Evolutionary conservation across 371 early-diverging fungal species (phyloP), one percentile per base, ranked within the genome.

Genomic region (Racocetra persica): DNA sequence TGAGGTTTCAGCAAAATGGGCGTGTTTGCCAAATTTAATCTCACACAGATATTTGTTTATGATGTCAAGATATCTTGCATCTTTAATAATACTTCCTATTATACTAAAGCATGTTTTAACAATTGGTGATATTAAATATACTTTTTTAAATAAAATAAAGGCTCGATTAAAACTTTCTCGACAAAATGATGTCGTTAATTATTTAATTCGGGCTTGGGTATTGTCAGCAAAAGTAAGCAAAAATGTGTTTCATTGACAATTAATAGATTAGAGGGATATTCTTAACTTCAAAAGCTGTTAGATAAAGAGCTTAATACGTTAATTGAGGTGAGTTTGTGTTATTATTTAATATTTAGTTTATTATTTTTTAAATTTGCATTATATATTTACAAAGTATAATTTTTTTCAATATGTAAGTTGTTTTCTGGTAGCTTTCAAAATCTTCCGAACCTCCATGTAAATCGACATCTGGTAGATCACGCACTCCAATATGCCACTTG

Each of bases 361-460:
- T 26, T n/a, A 60, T 24, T 22, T 60, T 11, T 60, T 20, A 24
- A n/a, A n/a, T n/a, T n/a, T n/a, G n/a, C n/a, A n/a, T n/a, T n/a
- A n/a, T n/a, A n/a, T n/a, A n/a, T n/a, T n/a, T n/a, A n/a, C n/a
- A n/a, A n/a, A n/a, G n/a, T n/a, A n/a, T n/a, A n/a, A n/a, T n/a
- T n/a, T n/a, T n/a, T n/a, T n/a, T n/a, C n/a, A n/a, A n/a, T 38
- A 38, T 38, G 4, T 18, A 22, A 67, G 69, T 28, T 67, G 22
- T 67, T n/a, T 67, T 38, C 16, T 11, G 3, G 36, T 10, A 67
- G 20, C 4, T 67, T 67, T 67, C 36, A 67, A 45, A 22, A 38
- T 67, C 69, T 45, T 45, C 14, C 69, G 38, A 67, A 67, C 32
- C 41, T 67, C 18, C 69, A 67, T 28, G 10, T 67, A 16, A 67